phyloP scores from a whole-genome alignment of 306 rosid genomes.

The Sesbania bispinosa region DNA sequence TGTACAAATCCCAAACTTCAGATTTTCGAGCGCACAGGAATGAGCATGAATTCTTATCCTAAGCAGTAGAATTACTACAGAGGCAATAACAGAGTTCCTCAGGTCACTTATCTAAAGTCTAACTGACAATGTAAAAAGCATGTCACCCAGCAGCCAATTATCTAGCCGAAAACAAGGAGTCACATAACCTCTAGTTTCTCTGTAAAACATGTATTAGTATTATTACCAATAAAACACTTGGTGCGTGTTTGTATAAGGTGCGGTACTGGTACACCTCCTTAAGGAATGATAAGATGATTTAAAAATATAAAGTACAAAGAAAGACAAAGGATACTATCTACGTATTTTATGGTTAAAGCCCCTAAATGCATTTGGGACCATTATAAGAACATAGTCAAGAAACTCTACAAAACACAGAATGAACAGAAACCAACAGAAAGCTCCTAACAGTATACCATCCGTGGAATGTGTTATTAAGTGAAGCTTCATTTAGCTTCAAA shows the following conservation, averaged over 20 bases:
- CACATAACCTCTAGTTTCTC: too few relatives aligned
- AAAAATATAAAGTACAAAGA: neutral
- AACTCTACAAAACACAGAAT: neutral
- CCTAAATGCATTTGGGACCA: neutral
- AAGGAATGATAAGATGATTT: neutral
- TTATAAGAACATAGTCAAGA: neutral
- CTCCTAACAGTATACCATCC: neutral
- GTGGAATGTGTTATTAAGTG: neutral
- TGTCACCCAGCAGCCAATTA: neutral
- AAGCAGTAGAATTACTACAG: neutral
- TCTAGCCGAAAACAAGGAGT: neutral
- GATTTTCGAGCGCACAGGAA: neutral
- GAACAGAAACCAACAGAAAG: neutral
- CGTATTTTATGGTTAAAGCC: constrained; percentile 1
- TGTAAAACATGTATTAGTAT: too few relatives aligned
- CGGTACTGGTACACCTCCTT: neutral
- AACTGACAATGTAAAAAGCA: neutral
- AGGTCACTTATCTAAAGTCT: neutral
- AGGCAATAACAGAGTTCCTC: neutral
- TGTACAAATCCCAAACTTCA: neutral
- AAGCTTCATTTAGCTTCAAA: neutral
- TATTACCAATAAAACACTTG: constrained; percentile 14
- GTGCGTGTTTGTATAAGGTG: neutral
- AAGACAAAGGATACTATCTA: neutral
- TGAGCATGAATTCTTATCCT: neutral